phyloP scores from a whole-genome alignment of 495 filamentous ascomycete genomes.

The Aspergillus wentii region DNA sequence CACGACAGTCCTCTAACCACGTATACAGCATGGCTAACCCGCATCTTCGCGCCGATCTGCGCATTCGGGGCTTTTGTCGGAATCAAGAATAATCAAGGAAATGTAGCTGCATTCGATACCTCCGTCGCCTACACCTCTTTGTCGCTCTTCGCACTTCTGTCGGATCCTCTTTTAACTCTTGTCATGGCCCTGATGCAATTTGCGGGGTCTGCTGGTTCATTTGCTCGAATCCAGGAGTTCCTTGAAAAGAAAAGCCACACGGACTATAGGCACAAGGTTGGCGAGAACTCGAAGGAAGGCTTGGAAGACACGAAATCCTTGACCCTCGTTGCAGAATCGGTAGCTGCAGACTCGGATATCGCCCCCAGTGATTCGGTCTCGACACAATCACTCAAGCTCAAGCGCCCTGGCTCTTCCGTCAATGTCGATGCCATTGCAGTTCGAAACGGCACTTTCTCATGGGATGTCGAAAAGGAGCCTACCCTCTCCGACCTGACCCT shows the following conservation, averaged over 20 bases:
- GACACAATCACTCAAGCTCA: too few relatives aligned
- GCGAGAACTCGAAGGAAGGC: slow-evolving; percentile 13
- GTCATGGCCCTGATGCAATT: slow-evolving; percentile 53
- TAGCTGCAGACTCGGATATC: too few relatives aligned
- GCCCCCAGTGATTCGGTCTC: too few relatives aligned
- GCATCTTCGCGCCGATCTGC: slow-evolving; percentile 46
- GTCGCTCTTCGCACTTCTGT: slow-evolving; percentile 55
- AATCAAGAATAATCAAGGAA: slow-evolving; percentile 41
- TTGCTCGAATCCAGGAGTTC: slow-evolving; percentile 56
- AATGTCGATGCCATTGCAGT: too few relatives aligned
- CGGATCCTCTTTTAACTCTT: slow-evolving; percentile 49
- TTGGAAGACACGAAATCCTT: slow-evolving; percentile 20
- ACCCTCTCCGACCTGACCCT: neutral
- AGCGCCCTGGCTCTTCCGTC: too few relatives aligned
- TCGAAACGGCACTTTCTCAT: too few relatives aligned
- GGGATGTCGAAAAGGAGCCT: too few relatives aligned
- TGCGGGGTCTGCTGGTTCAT: slow-evolving; percentile 50
- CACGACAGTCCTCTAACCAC: neutral
- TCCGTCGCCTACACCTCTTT: slow-evolving; percentile 54
- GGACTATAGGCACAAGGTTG: slow-evolving; percentile 22
- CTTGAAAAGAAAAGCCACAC: slow-evolving; percentile 38
- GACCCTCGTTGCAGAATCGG: slow-evolving; percentile 10
- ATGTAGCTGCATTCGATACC: slow-evolving; percentile 42
- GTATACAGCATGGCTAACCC: slow-evolving; percentile 40
- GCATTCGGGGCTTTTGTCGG: slow-evolving; percentile 48